Conservation (phyloP, 768 basidiomycete species). For the Xerocomellus amylosporus region DNA sequence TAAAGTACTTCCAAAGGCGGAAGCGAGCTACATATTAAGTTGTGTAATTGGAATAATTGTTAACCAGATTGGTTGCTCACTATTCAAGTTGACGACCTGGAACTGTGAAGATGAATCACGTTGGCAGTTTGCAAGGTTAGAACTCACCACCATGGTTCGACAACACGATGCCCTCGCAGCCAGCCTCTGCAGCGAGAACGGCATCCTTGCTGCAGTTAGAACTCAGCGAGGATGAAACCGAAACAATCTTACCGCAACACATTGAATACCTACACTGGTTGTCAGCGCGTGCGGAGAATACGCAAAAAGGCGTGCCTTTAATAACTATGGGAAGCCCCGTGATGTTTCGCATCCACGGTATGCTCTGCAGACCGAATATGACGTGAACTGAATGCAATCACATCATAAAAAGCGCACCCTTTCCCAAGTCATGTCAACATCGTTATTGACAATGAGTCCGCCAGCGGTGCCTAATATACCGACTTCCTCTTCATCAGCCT, state of each 20-base stretch:
- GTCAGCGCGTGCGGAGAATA: constrained; percentile 5
- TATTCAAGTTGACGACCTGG: constrained; percentile 76
- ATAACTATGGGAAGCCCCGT: constrained; percentile 71
- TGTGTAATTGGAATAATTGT: background rate
- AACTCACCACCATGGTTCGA: constrained; percentile 84
- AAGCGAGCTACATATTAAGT: constrained; percentile 50
- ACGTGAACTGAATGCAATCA: background rate
- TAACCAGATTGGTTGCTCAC: constrained; percentile 38
- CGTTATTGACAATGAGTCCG: constrained; percentile 61
- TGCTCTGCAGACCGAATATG: constrained; percentile 45
- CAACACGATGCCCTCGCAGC: constrained; percentile 83
- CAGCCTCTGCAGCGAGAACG: constrained; percentile 76
- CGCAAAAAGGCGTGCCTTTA: constrained; percentile 48
- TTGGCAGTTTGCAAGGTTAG: background rate
- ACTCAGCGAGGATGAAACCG: background rate
- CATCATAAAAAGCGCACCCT: constrained; percentile 38
- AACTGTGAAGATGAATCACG: background rate
- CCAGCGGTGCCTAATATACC: constrained; percentile 64
- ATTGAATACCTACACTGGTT: constrained; percentile 57
- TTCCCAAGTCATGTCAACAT: constrained; percentile 77
- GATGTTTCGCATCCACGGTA: constrained; percentile 71
- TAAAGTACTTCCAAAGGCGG: constrained; percentile 79
- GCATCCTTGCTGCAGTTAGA: constrained; percentile 59
- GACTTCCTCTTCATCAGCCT: constrained; percentile 33
- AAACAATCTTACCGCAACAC: constrained; percentile 49